phyloP scores from a whole-genome alignment of 331 rosid species.

The Acacia pycnantha region DNA sequence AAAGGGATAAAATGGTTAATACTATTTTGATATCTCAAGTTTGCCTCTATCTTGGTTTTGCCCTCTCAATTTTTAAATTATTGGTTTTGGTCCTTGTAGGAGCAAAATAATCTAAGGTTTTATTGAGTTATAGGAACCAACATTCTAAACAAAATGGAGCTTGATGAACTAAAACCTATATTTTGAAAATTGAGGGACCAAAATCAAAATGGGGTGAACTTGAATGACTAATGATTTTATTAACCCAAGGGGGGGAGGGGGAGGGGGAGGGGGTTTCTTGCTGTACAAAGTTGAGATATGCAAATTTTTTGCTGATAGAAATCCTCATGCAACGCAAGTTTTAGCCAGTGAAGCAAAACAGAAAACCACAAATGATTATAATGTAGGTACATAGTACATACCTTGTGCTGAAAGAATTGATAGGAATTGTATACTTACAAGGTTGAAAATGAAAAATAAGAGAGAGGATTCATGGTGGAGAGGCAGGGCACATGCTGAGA shows the following conservation, averaged over 20 bases:
- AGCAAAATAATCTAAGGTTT: too few species aligned
- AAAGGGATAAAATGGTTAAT: neutral
- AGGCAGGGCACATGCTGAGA: constrained; percentile 54
- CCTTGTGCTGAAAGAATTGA: neutral
- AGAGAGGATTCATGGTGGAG: constrained; percentile 62
- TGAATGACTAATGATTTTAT: too few species aligned
- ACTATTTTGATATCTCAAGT: accelerated
- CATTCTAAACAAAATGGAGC: too few species aligned
- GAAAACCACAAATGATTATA: neutral
- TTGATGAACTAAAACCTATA: too few species aligned
- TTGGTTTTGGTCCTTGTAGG: too few species aligned
- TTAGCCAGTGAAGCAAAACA: neutral
- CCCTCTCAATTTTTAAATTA: too few species aligned
- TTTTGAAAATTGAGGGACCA: too few species aligned
- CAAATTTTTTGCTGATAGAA: neutral
- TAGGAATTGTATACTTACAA: neutral
- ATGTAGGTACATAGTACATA: neutral
- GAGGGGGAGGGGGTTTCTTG: neutral
- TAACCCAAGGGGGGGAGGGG: too few species aligned
- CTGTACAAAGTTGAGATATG: neutral
- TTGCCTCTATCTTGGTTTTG: too few species aligned
- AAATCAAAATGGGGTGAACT: too few species aligned
- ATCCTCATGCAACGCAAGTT: neutral
- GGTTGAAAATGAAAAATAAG: neutral
- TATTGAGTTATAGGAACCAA: too few species aligned